phyloP scores from a whole-genome alignment of 495 filamentous ascomycete species.

The Penicillium malachiteum region DNA sequence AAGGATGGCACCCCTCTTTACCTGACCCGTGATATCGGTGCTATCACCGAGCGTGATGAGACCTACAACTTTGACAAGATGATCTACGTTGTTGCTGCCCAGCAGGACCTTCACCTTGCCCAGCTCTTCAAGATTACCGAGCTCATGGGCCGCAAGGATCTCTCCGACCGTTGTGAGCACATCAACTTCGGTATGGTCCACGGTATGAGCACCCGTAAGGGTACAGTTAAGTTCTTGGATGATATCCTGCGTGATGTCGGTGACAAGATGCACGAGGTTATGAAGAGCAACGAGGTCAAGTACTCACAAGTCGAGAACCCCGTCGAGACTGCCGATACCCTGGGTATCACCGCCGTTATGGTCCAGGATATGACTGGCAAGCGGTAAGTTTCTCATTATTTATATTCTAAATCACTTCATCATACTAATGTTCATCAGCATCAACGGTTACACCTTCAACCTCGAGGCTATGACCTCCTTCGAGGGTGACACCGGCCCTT shows the following conservation, averaged over 20 bases:
- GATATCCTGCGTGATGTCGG: conserved; percentile 63
- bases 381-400: conserved; percentile 45
- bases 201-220: conserved; percentile 68
- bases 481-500: conserved; percentile 69
- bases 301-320: conserved; percentile 65
- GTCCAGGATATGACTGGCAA: conserved; percentile 71
- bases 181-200: conserved; percentile 74
- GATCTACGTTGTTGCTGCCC: conserved; percentile 70
- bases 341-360: conserved; percentile 70
- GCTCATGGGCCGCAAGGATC: conserved; percentile 63
- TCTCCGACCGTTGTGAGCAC: conserved; percentile 62
- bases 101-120: conserved; percentile 71
- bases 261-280: conserved; percentile 72
- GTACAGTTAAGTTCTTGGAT: conserved; percentile 68
- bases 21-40: conserved; percentile 71
- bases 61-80: conserved; percentile 70
- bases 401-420: background rate
- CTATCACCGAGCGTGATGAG: conserved; percentile 60
- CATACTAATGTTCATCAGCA: conserved; percentile 36
- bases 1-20: conserved; percentile 69
- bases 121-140: conserved; percentile 72
- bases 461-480: conserved; percentile 67
- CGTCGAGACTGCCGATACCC: conserved; percentile 49
- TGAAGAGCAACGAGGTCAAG: conserved; percentile 63
- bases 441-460: conserved; percentile 69